A percentile compares a stretch with the other conserved stretches of the same genome.
These are phyloP conservation scores for Lichtheimia hyalospora DNA, from an alignment of 371 early-diverging fungal species.

Conservation along the genomic window DNA sequence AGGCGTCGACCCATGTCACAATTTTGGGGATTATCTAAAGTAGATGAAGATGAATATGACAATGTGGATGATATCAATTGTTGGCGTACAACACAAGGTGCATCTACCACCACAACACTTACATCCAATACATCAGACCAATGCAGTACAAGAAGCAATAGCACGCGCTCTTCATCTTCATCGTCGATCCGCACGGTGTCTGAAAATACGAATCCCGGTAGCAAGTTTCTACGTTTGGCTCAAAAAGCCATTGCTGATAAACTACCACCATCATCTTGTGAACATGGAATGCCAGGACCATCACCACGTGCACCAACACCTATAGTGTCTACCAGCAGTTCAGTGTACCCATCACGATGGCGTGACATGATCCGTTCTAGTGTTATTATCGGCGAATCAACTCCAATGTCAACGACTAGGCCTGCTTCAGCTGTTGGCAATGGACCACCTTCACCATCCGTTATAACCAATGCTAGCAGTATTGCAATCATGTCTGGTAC, in stretches of 20 bases:
- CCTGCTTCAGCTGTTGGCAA: conserved; percentile 6
- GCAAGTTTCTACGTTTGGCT: neutral
- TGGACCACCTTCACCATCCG: too few species aligned
- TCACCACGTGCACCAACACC: conserved; percentile 1
- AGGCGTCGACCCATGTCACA: conserved; percentile 6
- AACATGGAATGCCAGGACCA: conserved; percentile 1
- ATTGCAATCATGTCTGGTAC: too few species aligned
- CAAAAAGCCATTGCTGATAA: neutral
- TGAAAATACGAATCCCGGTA: neutral
- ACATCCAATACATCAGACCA: neutral
- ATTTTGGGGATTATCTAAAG: neutral
- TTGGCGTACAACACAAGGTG: conserved; percentile 5
- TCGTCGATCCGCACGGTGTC: conserved; percentile 12
- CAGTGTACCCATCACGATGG: conserved; percentile 2
- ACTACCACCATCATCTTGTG: conserved; percentile 1
- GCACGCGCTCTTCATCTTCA: conserved; percentile 5
- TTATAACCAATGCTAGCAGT: too few species aligned
- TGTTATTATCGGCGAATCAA: too few species aligned
- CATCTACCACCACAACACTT: neutral
- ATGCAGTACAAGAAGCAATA: neutral
- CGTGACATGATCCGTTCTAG: too few species aligned
- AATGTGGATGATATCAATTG: too few species aligned
- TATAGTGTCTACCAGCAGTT: conserved; percentile 6
- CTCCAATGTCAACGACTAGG: neutral
- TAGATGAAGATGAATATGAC: conserved; percentile 3